A percentile compares a stretch with the other conserved stretches of the same genome.
phyloP scores from a whole-genome alignment of 2,329 filamentous ascomycete genomes.

The Aureobasidium musti region DNA sequence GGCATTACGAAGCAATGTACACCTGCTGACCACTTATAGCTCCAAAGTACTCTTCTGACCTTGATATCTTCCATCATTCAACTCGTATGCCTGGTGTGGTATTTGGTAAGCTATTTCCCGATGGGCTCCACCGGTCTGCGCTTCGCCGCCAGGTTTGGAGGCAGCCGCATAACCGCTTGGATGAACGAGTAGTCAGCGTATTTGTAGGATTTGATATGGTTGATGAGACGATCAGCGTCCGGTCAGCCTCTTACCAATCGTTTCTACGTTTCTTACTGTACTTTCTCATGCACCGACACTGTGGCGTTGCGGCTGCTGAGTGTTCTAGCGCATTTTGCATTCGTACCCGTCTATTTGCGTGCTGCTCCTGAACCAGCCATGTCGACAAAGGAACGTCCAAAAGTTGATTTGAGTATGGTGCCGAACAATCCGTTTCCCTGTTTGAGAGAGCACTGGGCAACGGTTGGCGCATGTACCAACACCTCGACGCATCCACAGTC shows the following conservation, averaged over 20 bases:
- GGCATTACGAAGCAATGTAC: constrained; percentile 17
- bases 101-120: constrained; percentile 95
- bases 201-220: neutral
- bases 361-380: constrained; percentile 8
- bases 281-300: constrained; percentile 6
- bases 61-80: constrained; percentile 82
- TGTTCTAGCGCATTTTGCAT: constrained; percentile 8
- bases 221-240: neutral
- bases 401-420: constrained; percentile 1
- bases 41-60: constrained; percentile 81
- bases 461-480: constrained; percentile 7
- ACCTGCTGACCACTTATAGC: constrained; percentile 56
- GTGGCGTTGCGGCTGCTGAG: constrained; percentile 13
- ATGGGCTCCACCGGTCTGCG: constrained; percentile 91
- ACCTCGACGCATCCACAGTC: constrained; percentile 7
- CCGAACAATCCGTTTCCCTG: constrained; percentile 25
- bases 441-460: constrained; percentile 22
- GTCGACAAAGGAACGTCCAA: constrained; percentile 7
- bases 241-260: constrained; percentile 25
- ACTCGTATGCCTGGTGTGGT: constrained; percentile 82
- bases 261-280: constrained; percentile 11
- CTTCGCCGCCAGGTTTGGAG: constrained; percentile 82
- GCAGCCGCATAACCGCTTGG: constrained; percentile 82
- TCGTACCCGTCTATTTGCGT: constrained; percentile 6
- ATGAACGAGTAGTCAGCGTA: constrained; percentile 64